phyloP scores from a whole-genome alignment of 31 red algal genomes.

The Asparagopsis taxiformis region DNA sequence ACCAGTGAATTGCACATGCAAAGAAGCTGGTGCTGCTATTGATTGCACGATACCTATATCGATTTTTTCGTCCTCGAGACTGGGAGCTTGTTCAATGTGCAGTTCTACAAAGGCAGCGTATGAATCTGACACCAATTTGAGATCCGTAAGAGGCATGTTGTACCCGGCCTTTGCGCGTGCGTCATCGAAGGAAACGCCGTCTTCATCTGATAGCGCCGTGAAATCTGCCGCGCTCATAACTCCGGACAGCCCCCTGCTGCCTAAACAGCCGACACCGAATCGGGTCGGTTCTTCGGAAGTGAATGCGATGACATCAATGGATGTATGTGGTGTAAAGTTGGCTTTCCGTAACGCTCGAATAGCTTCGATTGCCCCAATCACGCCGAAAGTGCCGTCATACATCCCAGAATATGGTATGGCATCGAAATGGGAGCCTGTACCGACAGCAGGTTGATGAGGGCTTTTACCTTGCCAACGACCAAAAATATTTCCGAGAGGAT shows the following conservation, averaged over 20 bases:
- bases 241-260: conserved; percentile 36
- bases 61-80: conserved; percentile 27
- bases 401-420: conserved; percentile 60
- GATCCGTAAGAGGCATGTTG: not conserved
- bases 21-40: conserved; percentile 44
- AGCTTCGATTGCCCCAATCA: conserved; percentile 66
- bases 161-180: conserved; percentile 51
- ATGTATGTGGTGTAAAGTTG: conserved; percentile 32
- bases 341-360: conserved; percentile 47
- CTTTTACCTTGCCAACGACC: conserved; percentile 28
- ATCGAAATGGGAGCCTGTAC: conserved; percentile 69
- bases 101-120: conserved; percentile 75
- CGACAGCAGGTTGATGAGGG: conserved; percentile 30
- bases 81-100: conserved; percentile 79
- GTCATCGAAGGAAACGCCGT: conserved; percentile 32
- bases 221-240: conserved; percentile 3
- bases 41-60: conserved; percentile 56
- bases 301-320: conserved; percentile 64
- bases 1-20: conserved; percentile 31
- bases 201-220: conserved; percentile 19
- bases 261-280: conserved; percentile 70
- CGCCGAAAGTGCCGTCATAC: conserved; percentile 79
- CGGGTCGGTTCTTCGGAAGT: conserved; percentile 83
- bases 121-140: not conserved
- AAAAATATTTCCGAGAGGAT: conserved; percentile 76